phyloP scores from a whole-genome alignment of 2,329 filamentous ascomycete species.

The Hypomyces rosellus region DNA sequence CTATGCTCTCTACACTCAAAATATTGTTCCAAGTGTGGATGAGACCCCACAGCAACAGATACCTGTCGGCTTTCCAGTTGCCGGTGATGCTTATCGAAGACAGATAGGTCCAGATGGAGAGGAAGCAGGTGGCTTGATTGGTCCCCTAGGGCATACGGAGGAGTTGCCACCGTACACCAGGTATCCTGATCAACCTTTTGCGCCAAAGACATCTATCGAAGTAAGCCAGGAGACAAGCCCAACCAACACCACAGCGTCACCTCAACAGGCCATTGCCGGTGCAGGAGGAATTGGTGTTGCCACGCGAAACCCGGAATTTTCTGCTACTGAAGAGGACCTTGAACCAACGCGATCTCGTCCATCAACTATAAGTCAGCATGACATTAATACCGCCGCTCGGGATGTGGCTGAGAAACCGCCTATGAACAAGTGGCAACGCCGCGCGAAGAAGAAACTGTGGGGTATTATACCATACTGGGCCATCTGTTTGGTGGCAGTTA shows the following conservation, averaged over 20 bases:
- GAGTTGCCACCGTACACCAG: slow-evolving; percentile 86
- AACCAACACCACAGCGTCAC: slow-evolving; percentile 4
- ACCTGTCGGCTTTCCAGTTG: slow-evolving; percentile 69
- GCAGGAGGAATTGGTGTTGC: slow-evolving; percentile 56
- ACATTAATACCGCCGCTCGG: slow-evolving; percentile 46
- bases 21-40: slow-evolving; percentile 50
- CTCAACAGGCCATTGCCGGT: slow-evolving; percentile 38
- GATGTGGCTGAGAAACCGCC: slow-evolving; percentile 42
- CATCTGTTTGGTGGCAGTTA: slow-evolving; percentile 42
- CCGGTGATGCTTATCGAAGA: slow-evolving; percentile 61
- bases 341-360: slow-evolving; percentile 44
- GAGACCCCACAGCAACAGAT: slow-evolving; percentile 41
- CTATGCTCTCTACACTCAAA: slow-evolving; percentile 82
- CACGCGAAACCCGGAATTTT: slow-evolving; percentile 56
- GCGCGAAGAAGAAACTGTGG: slow-evolving; percentile 49
- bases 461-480: slow-evolving; percentile 58
- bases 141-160: slow-evolving; percentile 82
- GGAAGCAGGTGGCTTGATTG: slow-evolving; percentile 80
- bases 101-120: slow-evolving; percentile 74
- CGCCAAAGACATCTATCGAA: slow-evolving; percentile 40
- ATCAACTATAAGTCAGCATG: slow-evolving; percentile 46
- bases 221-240: slow-evolving; percentile 15
- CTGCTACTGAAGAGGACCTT: slow-evolving; percentile 49
- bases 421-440: slow-evolving; percentile 44
- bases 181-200: slow-evolving; percentile 70